phyloP scores from a whole-genome alignment of 169 alveolate species.

The Miamiensis avidus region DNA sequence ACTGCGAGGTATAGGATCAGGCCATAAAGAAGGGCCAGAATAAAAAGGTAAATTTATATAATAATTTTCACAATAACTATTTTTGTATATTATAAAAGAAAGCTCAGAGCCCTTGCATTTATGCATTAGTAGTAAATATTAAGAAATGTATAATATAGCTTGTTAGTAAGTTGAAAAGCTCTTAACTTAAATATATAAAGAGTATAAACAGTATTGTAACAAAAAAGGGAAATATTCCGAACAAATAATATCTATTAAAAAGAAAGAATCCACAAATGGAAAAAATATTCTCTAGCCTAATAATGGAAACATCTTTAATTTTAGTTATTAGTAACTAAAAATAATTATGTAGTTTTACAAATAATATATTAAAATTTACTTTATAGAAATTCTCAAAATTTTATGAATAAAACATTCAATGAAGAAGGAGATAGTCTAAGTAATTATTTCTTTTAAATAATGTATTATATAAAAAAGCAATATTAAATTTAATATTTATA shows the following conservation, averaged over 20 bases:
- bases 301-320: background rate
- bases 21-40: slow-evolving; percentile 92
- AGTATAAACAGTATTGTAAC: slow-evolving; percentile 73
- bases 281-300: background rate
- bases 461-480: too few species aligned
- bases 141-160: slow-evolving; percentile 87
- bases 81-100: slow-evolving; percentile 72
- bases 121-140: slow-evolving; percentile 91
- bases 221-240: slow-evolving; percentile 53
- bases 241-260: slow-evolving; percentile 57
- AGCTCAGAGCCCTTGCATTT: slow-evolving; percentile 92
- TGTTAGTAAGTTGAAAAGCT: slow-evolving; percentile 86
- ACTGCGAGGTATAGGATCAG: slow-evolving; percentile 95
- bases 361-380: too few species aligned
- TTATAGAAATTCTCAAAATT: background rate
- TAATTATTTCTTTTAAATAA: too few species aligned
- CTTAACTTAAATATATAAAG: slow-evolving; percentile 86
- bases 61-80: background rate
- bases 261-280: slow-evolving; percentile 63
- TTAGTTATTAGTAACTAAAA: too few species aligned
- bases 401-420: too few species aligned
- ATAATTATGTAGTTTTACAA: too few species aligned
- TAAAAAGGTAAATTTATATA: slow-evolving; percentile 21
- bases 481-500: too few species aligned
- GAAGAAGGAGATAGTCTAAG: too few species aligned